These are phyloP conservation scores for Neurospora sublineolata DNA, from an alignment of 495 filamentous ascomycete species.

Conservation along the genomic window DNA sequence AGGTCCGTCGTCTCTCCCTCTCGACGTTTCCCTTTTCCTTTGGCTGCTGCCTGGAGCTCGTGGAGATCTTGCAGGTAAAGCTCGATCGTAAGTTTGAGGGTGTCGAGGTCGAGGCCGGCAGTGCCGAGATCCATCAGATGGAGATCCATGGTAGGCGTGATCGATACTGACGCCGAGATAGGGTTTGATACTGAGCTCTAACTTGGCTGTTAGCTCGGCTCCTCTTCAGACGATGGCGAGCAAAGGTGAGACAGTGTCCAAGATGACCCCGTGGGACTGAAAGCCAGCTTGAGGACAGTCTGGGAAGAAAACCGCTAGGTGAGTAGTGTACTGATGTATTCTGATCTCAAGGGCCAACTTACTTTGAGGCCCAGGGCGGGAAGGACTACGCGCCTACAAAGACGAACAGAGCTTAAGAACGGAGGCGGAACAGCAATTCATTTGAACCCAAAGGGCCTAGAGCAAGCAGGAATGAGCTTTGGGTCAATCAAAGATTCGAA, in stretches of 20 bases:
- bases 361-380: no score
- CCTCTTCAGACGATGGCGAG: background rate
- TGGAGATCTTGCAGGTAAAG: conserved; percentile 25
- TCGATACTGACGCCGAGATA: background rate
- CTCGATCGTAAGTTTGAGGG: conserved; percentile 9
- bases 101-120: background rate
- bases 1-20: conserved; percentile 19
- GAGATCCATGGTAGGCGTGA: background rate
- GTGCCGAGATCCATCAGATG: background rate
- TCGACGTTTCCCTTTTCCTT: conserved; percentile 19
- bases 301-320: no score
- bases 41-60: conserved; percentile 1
- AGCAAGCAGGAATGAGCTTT: background rate
- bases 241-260: no score
- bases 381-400: background rate
- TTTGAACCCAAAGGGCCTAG: no score
- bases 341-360: no score
- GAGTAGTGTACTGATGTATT: no score
- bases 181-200: background rate
- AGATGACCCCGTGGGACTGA: no score
- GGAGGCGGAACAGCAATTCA: background rate
- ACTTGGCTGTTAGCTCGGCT: background rate
- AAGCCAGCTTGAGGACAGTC: no score
- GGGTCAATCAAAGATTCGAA: background rate
- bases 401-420: background rate